These are phyloP conservation scores for Perkinsus marinus DNA, from an alignment of 169 alveolate genomes.

Conservation along the genomic window DNA sequence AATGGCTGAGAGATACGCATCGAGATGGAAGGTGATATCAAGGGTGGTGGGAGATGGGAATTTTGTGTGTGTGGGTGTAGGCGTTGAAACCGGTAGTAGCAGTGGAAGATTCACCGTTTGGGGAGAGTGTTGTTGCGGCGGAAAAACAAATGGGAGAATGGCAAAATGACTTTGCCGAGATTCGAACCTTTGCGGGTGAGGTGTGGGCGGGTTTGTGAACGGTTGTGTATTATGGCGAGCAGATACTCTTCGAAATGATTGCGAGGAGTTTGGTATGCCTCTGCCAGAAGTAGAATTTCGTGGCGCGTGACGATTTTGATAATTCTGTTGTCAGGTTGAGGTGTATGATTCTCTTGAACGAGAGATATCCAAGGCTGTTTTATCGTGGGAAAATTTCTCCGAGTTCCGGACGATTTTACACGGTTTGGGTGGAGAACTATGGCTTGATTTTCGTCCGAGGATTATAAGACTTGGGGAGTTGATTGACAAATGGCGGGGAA, in stretches of 20 bases:
- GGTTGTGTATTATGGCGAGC: conserved; percentile 45
- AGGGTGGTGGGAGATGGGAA: background rate
- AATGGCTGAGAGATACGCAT: conserved; percentile 59
- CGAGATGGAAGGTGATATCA: conserved; percentile 40
- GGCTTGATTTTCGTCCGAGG: conserved; percentile 27
- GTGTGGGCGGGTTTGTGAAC: conserved; percentile 47
- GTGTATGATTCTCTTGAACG: conserved; percentile 39
- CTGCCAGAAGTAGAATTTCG: background rate
- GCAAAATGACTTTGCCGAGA: conserved; percentile 51
- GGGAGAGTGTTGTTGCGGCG: conserved; percentile 38
- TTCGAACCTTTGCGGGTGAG: conserved; percentile 37
- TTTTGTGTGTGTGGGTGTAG: background rate
- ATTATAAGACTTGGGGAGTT: conserved; percentile 1
- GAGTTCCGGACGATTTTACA: conserved; percentile 19
- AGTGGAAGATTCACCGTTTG: conserved; percentile 1
- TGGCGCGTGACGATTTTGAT: background rate
- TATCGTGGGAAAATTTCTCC: conserved; percentile 48
- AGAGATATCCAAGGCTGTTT: conserved; percentile 41
- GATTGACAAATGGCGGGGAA: background rate
- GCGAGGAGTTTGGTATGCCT: background rate
- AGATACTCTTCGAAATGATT: background rate
- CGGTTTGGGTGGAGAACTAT: conserved; percentile 6
- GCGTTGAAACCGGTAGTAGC: conserved; percentile 51
- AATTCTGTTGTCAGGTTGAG: conserved; percentile 11
- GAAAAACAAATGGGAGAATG: conserved; percentile 57